A percentile compares a stretch with the other conserved stretches of the same genome.
These are phyloP conservation scores for Microdochium paspali DNA, from an alignment of 2,329 filamentous ascomycete genomes.

Conservation along the genomic window DNA sequence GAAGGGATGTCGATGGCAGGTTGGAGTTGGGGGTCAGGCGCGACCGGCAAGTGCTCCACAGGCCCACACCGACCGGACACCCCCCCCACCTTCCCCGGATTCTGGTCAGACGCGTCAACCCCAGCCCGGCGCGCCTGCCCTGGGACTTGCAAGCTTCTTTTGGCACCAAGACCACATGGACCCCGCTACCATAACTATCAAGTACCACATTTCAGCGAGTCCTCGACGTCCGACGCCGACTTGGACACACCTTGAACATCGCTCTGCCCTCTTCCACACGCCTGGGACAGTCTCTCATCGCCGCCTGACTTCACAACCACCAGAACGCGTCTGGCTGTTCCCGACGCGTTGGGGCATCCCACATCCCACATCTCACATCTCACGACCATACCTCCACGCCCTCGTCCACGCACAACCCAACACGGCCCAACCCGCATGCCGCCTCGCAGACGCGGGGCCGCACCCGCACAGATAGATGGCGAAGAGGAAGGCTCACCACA, in stretches of 20 bases:
- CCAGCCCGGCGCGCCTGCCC: too few relatives aligned
- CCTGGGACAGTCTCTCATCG: not conserved
- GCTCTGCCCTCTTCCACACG: too few relatives aligned
- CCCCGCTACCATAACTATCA: too few relatives aligned
- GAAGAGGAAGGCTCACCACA: constrained; percentile 11
- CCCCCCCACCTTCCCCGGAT: not conserved
- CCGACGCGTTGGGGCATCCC: too few relatives aligned
- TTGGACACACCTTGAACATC: too few relatives aligned
- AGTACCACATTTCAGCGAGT: too few relatives aligned
- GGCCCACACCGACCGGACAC: not conserved
- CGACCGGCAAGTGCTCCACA: too few relatives aligned
- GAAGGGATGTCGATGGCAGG: not conserved
- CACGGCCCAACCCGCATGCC: not conserved
- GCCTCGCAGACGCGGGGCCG: not conserved
- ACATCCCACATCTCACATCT: too few relatives aligned
- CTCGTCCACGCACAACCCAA: too few relatives aligned
- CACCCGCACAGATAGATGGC: not conserved
- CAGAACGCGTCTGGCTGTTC: not conserved
- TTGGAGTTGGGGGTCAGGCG: not conserved
- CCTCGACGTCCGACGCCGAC: too few relatives aligned
- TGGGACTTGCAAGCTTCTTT: too few relatives aligned
- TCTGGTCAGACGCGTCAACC: not conserved
- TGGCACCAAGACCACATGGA: not conserved
- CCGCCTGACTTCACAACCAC: not conserved
- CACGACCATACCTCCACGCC: not conserved